Base-by-base conservation (phyloP, 2,329 filamentous ascomycete species). In the Pseudocercospora fijiensis region DNA sequence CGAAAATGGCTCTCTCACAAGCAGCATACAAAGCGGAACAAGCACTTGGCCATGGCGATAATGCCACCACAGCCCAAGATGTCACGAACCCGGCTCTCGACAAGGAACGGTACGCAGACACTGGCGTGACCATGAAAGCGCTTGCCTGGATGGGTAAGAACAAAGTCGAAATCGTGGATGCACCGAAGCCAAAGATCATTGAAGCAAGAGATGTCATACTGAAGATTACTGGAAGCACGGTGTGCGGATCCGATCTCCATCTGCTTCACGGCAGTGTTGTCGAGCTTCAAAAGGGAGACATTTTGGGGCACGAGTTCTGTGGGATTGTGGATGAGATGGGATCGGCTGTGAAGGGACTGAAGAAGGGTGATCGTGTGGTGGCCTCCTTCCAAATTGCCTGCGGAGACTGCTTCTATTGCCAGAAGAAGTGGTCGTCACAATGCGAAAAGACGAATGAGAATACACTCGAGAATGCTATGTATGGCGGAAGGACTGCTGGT, bases 381-480 rank as follows among this genome's bases (percentile, higher is more conserved):
- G 91, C 90, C 0, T 90, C 88, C 9, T 96, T 96, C 80, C 91
- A 95, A 76, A 95, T 96, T 73, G 90, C 91, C 8, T 85, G 81
- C 67, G 82, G 79, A 58, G 74, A 79, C 18, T 96, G 92, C 79
- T 88, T 86, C 77, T 93, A 88, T 76, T 96, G 92, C 81, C 84
- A 88, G 68, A 84, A 90, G 78, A 91, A 92, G 76, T 82, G 91
- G 1, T 90, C 88, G 0, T 92, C 89, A 16, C 88, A 91, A 72
- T 96, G 92, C 75, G 90, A 92, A 72, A 86, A 82, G 76, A 96
- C 91, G 0, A 95, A 92, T 76, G 80, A 86, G 47, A 95, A 91
- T 75, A 87, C 83, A 0, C 83, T 86, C 51, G 84, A 85, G 67
- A 88, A 90, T 68, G 86, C 84, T 59, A 88, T 96, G 87, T 96